Evolutionary conservation across 805 yeast genomes (phyloP), one percentile per base, ranked within the genome.

Genomic region (Starmera amethionina): DNA sequence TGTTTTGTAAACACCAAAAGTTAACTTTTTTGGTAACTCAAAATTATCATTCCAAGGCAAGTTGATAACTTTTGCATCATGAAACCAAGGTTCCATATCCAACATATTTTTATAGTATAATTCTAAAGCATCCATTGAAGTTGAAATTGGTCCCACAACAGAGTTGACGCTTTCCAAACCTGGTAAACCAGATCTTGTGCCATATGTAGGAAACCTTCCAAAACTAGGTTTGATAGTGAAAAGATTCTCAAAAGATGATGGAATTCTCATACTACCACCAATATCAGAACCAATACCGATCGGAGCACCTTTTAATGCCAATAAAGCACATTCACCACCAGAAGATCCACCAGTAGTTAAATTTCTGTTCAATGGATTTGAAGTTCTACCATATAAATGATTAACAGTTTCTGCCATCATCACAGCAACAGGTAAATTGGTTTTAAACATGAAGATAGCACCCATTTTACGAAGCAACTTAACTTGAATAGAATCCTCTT

Each of bases 281-380:
- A 72, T 68, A 47, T 74, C 79, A 13, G 72, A 65, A 13, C 81
- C 81, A 36, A 77, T 52, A 16, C 82, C 81, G 29, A 73, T 39
- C 7, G 66, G 62, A 13, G 73, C 63, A 5, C 76, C 76, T 39
- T 59, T 57, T 41, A 67, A 45, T 1, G 66, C 67, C 8, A 70
- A 48, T 25, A 74, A 50, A 8, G 76, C 72, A 7, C 71, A 75
- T 37, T 72, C 78, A 35, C 79, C 79, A 8, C 77, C 77, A n/a
- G 75, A 67, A 8, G 75, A 68, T 1, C 79, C 79, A 34, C 77
- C 77, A 18, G 72, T 56, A n/a, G 71, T 61, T 40, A 70, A 48
- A 16, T 53, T 50, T 32, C 67, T 50, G 46, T 69, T 70, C 47
- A 59, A 51, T 5, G 79, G 73, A 52, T 71, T 73, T 30, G 56